phyloP scores from a whole-genome alignment of 2,329 filamentous ascomycete genomes.

The Exserohilum rostratum region DNA sequence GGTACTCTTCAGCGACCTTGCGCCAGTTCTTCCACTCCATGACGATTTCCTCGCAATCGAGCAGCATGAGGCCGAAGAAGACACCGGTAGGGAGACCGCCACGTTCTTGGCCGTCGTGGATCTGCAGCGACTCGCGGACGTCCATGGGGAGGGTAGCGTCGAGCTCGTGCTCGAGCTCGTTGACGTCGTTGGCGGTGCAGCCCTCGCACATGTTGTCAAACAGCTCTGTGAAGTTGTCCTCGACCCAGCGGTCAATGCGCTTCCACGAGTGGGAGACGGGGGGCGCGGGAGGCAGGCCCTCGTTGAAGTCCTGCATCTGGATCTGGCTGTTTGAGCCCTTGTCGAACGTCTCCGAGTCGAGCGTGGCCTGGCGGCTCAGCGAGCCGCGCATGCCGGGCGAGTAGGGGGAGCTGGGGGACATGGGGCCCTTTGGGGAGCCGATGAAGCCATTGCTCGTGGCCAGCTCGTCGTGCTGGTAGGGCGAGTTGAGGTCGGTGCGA shows the following conservation, averaged over 20 bases:
- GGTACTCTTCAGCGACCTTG: conserved; percentile 86
- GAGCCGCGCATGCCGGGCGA: conserved; percentile 88
- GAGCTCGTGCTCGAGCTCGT: conserved; percentile 93
- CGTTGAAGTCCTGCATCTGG: conserved; percentile 93
- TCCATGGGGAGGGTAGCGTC: conserved; percentile 94
- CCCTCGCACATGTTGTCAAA: conserved; percentile 92
- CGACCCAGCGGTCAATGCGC: conserved; percentile 91
- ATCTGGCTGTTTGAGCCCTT: conserved; percentile 80
- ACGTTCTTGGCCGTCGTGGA: conserved; percentile 97
- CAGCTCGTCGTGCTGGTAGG: conserved; percentile 76
- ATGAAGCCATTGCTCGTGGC: conserved; percentile 64
- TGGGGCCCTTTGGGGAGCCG: conserved; percentile 61
- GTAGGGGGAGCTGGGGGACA: conserved; percentile 74
- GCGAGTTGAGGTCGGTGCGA: conserved; percentile 77
- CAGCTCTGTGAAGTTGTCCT: conserved; percentile 93
- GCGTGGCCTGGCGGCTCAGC: conserved; percentile 68
- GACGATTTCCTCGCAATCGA: conserved; percentile 97
- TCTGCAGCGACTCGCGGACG: conserved; percentile 85
- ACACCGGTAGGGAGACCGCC: conserved; percentile 89
- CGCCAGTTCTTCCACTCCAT: conserved; percentile 98
- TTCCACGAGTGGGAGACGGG: conserved; percentile 89
- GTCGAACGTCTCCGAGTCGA: conserved; percentile 59
- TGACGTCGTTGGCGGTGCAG: conserved; percentile 91
- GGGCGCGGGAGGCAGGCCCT: conserved; percentile 87
- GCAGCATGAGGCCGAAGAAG: conserved; percentile 90